Evolutionary conservation across 2,329 filamentous ascomycete genomes (phyloP).

Genomic region (Ophiostoma triangulosporum): DNA sequence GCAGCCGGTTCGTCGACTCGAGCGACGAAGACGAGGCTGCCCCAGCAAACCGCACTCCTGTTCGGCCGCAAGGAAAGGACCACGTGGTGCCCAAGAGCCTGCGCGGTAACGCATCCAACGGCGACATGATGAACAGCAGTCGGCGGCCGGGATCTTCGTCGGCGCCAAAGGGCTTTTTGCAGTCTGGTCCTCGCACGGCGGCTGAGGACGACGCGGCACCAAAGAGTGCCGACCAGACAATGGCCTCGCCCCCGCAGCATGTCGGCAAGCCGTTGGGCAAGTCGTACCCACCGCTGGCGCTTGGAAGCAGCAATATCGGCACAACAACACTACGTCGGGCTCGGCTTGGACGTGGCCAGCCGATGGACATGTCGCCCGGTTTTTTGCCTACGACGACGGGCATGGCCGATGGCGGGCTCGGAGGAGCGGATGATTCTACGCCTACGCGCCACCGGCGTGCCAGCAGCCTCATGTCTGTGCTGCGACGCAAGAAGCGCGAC

Average conservation of each 20-base stretch:
- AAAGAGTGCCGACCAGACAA: neutral
- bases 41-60: conserved; percentile 20
- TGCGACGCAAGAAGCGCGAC: conserved; percentile 50
- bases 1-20: conserved; percentile 47
- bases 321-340: conserved; percentile 24
- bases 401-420: conserved; percentile 1
- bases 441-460: conserved; percentile 20
- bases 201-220: neutral
- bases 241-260: neutral
- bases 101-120: conserved; percentile 16
- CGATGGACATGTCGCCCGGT: conserved; percentile 16
- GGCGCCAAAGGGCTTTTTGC: neutral
- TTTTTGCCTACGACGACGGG: conserved; percentile 10
- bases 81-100: conserved; percentile 26
- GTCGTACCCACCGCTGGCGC: neutral
- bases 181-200: neutral
- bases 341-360: conserved; percentile 28
- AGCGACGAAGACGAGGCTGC: conserved; percentile 45
- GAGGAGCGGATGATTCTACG: conserved; percentile 11
- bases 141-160: neutral
- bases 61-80: conserved; percentile 37
- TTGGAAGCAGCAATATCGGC: conserved; percentile 1
- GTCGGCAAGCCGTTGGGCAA: neutral
- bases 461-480: conserved; percentile 40
- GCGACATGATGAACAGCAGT: conserved; percentile 2